phyloP scores from a whole-genome alignment of 1,284 basidiomycete species.

The Boletellus sp. region DNA sequence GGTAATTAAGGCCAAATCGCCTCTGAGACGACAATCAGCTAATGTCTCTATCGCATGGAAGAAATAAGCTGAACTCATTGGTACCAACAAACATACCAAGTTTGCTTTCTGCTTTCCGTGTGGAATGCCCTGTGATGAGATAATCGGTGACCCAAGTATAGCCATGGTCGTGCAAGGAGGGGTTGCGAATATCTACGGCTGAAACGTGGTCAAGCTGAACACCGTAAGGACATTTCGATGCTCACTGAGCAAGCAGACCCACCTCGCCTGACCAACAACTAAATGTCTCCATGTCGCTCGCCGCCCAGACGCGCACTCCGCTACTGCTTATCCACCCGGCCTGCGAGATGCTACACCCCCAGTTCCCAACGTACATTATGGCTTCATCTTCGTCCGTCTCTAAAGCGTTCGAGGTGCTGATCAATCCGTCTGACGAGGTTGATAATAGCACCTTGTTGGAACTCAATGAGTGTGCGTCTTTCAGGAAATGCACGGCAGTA shows the following conservation, averaged over 20 bases:
- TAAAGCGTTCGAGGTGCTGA: constrained; percentile 60
- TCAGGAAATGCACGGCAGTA: constrained; percentile 58
- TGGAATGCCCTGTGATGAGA: constrained; percentile 45
- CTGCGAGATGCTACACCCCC: constrained; percentile 72
- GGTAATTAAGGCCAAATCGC: constrained; percentile 54
- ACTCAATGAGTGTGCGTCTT: constrained; percentile 19
- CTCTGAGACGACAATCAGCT: constrained; percentile 38
- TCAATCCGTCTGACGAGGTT: constrained; percentile 68
- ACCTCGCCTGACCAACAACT: constrained; percentile 73
- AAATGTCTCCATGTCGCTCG: constrained; percentile 83
- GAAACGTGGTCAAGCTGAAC: constrained; percentile 48
- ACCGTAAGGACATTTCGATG: background rate
- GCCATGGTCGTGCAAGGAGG: constrained; percentile 44
- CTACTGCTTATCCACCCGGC: constrained; percentile 57
- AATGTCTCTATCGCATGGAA: background rate
- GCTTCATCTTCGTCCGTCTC: constrained; percentile 78
- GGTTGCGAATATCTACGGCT: constrained; percentile 50
- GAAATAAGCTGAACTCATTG: constrained; percentile 47
- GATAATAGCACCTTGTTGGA: constrained; percentile 53
- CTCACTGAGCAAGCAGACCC: constrained; percentile 10
- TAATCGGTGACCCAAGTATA: constrained; percentile 63
- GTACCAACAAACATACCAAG: constrained; percentile 55
- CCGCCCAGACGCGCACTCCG: constrained; percentile 56
- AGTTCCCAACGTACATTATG: constrained; percentile 62
- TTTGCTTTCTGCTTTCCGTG: constrained; percentile 22